Conservation (phyloP, 163 green algal genomes). For the Scenedesmus sp. region DNA sequence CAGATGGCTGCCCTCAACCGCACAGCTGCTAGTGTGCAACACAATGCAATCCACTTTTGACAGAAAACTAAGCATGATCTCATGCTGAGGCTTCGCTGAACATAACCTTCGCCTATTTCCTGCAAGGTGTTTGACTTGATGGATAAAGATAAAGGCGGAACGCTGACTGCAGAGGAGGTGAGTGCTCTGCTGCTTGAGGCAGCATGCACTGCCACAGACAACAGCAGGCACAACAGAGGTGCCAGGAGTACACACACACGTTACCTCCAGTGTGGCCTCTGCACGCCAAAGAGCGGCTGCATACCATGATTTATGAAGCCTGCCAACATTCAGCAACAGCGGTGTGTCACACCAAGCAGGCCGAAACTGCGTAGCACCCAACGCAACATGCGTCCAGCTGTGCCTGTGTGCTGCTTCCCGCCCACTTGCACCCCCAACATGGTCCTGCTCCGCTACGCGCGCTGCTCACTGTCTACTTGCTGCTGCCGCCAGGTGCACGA, state of each 20-base stretch:
- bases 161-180: constrained; percentile 55
- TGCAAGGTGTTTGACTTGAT: constrained; percentile 70
- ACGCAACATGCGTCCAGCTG: neutral
- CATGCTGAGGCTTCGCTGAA: neutral
- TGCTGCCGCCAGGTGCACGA: constrained; percentile 51
- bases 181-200: no score
- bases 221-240: neutral
- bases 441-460: neutral
- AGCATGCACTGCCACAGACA: neutral
- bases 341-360: no score
- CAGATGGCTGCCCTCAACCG: neutral
- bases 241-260: neutral
- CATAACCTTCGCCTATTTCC: neutral
- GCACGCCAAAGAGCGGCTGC: neutral
- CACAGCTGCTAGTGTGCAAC: neutral
- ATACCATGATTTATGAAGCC: no score
- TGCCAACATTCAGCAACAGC: no score
- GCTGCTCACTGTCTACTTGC: neutral
- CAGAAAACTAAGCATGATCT: neutral
- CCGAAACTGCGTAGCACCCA: neutral
- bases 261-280: neutral
- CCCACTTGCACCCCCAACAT: neutral
- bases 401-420: neutral
- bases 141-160: constrained; percentile 70
- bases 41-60: neutral